Evolutionary conservation across 176 grass and related monocot genomes (phyloP).

Genomic region (Aegilops umbellulata): DNA sequence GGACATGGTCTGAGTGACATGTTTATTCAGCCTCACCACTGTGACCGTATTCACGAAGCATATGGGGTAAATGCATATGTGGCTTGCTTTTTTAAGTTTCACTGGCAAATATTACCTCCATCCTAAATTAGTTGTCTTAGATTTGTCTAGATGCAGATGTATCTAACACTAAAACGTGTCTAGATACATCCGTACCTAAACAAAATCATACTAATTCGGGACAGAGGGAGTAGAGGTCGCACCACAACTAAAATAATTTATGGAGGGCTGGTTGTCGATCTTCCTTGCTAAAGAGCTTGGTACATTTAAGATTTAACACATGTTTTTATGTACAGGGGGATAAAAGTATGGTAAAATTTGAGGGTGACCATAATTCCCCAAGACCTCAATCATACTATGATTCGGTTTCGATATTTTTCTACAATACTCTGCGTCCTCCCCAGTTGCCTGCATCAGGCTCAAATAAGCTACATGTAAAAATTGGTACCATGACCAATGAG

Average conservation of each 20-base stretch:
- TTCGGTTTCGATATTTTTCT: constrained; percentile 96
- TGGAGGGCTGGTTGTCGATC: neutral
- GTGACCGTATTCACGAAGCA: constrained; percentile 73
- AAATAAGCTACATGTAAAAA: constrained; percentile 68
- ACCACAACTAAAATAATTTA: neutral
- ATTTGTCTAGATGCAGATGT: too few relatives aligned
- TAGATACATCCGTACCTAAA: too few relatives aligned
- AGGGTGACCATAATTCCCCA: constrained; percentile 88
- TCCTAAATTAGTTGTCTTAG: too few relatives aligned
- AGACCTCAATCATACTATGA: constrained; percentile 97
- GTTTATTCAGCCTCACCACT: constrained; percentile 94
- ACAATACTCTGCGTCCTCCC: constrained; percentile 70
- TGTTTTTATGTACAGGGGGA: constrained; percentile 63
- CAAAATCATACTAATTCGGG: too few relatives aligned
- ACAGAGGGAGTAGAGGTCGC: neutral
- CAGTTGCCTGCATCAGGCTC: constrained; percentile 61
- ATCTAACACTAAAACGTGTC: too few relatives aligned
- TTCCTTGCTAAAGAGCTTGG: neutral
- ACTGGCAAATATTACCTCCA: constrained; percentile 7
- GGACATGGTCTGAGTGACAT: constrained; percentile 83
- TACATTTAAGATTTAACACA: constrained; percentile 23
- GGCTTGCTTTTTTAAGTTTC: constrained; percentile 9
- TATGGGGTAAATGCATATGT: constrained; percentile 69
- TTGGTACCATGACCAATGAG: constrained; percentile 57
- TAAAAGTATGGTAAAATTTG: constrained; percentile 95